These are phyloP conservation scores for Xylaria arbuscula DNA, from an alignment of 2,329 filamentous ascomycete species.

Conservation along the genomic window DNA sequence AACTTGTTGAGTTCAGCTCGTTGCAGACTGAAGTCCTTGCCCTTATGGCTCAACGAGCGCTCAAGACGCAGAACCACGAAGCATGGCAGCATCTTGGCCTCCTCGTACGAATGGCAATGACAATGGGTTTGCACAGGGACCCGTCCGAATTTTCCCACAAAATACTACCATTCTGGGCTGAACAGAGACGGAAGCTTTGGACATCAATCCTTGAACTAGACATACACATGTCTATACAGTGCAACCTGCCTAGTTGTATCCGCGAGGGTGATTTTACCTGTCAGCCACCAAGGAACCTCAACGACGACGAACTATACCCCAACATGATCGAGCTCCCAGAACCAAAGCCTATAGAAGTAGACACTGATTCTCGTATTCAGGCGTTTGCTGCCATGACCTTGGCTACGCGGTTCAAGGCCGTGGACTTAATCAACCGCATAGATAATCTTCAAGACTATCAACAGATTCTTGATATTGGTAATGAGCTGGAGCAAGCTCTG, in stretches of 20 bases:
- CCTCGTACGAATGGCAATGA: constrained; percentile 68
- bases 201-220: constrained; percentile 68
- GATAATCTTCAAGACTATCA: constrained; percentile 64
- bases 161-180: constrained; percentile 63
- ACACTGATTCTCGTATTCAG: constrained; percentile 65
- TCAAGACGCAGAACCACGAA: constrained; percentile 60
- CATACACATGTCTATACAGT: constrained; percentile 64
- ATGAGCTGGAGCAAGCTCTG: constrained; percentile 64
- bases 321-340: constrained; percentile 62
- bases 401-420: constrained; percentile 61
- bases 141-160: constrained; percentile 63
- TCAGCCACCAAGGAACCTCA: constrained; percentile 63
- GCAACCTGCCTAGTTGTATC: constrained; percentile 63
- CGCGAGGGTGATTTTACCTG: constrained; percentile 66
- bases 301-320: constrained; percentile 62
- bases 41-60: constrained; percentile 64
- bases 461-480: constrained; percentile 64
- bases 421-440: constrained; percentile 62
- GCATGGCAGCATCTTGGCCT: constrained; percentile 67
- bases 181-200: constrained; percentile 66
- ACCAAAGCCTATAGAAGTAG: constrained; percentile 62
- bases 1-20: constrained; percentile 63
- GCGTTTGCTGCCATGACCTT: constrained; percentile 65
- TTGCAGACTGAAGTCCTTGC: constrained; percentile 62
- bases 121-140: constrained; percentile 68